Evolutionary conservation across 2,329 filamentous ascomycete genomes (phyloP).

Genomic region (Sordariomycetes sp.): DNA sequence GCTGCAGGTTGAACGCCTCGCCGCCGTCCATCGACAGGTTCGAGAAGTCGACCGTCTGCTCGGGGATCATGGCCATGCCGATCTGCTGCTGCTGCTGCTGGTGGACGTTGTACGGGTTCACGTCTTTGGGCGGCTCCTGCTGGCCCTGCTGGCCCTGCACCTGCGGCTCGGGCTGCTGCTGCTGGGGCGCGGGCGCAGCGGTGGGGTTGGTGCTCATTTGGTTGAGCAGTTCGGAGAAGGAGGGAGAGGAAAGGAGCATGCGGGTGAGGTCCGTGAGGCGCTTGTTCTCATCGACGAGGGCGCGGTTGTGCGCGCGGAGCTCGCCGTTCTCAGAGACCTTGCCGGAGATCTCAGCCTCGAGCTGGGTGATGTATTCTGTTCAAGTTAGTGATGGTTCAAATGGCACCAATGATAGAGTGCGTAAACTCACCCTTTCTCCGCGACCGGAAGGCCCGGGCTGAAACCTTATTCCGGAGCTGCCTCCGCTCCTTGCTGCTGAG

Average conservation of each 20-base stretch:
- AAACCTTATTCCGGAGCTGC: slow-evolving; percentile 98
- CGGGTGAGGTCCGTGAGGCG: slow-evolving; percentile 68
- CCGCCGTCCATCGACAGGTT: slow-evolving; percentile 51
- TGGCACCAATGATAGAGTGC: not conserved
- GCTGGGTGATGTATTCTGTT: slow-evolving; percentile 89
- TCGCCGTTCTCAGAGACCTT: slow-evolving; percentile 79
- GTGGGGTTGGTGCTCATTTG: slow-evolving; percentile 53
- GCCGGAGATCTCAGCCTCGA: slow-evolving; percentile 77
- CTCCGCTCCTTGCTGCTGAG: slow-evolving; percentile 95
- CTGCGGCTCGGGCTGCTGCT: slow-evolving; percentile 16
- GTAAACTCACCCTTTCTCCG: slow-evolving; percentile 76
- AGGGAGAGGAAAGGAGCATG: slow-evolving; percentile 69
- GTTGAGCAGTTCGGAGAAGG: slow-evolving; percentile 74
- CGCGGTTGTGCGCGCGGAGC: slow-evolving; percentile 69
- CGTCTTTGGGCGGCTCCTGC: slow-evolving; percentile 49
- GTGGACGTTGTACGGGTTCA: slow-evolving; percentile 48
- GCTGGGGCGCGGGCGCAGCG: slow-evolving; percentile 25
- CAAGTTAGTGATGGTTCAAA: slow-evolving; percentile 33
- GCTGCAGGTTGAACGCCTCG: slow-evolving; percentile 48
- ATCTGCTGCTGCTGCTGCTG: slow-evolving; percentile 55
- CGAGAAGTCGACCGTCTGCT: slow-evolving; percentile 65
- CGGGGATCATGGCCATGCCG: slow-evolving; percentile 74
- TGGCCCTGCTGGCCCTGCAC: slow-evolving; percentile 17
- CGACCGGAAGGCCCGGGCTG: slow-evolving; percentile 94
- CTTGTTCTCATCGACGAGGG: slow-evolving; percentile 76